Conservation (phyloP, 441 rosid genomes). For the Melastoma candidum region DNA sequence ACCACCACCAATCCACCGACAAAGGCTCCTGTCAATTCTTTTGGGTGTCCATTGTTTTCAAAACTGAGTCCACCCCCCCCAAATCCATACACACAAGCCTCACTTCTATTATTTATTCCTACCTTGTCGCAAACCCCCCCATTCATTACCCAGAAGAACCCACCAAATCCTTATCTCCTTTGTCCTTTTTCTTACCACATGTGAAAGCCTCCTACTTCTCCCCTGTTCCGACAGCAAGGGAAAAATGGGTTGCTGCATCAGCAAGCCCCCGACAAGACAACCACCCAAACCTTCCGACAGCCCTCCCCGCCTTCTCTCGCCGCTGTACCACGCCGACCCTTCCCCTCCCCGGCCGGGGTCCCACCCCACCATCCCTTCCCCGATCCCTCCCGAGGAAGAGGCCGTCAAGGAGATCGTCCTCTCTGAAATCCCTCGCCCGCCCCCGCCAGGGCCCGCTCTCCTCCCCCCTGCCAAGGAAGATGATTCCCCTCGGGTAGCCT, state of each 20-base stretch:
- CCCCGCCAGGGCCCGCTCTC: constrained; percentile 2
- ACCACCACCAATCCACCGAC: too few relatives aligned
- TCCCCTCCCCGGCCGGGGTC: not conserved
- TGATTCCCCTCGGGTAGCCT: not conserved
- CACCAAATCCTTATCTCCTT: not conserved
- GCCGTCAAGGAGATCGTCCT: constrained; percentile 62
- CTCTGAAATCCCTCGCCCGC: constrained; percentile 27
- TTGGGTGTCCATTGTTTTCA: too few relatives aligned
- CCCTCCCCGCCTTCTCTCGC: not conserved
- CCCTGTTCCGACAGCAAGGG: constrained; percentile 22
- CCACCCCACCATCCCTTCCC: constrained; percentile 19
- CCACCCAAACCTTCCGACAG: not conserved
- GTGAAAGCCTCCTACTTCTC: not conserved
- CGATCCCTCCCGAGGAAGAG: constrained; percentile 43
- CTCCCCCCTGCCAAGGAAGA: not conserved
- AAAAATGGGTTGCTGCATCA: constrained; percentile 1
- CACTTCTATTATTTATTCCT: too few relatives aligned
- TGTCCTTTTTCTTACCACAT: constrained; percentile 2
- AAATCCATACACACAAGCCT: too few relatives aligned
- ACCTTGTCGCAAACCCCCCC: too few relatives aligned
- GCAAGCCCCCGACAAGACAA: not conserved
- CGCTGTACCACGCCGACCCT: constrained; percentile 15
- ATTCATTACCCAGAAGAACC: too few relatives aligned
- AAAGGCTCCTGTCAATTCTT: too few relatives aligned
- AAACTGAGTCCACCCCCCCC: too few relatives aligned